Evolutionary conservation across 2,329 filamentous ascomycete genomes (phyloP), one percentile per base, ranked within the genome.

Genomic region (Colletotrichum navitas): DNA sequence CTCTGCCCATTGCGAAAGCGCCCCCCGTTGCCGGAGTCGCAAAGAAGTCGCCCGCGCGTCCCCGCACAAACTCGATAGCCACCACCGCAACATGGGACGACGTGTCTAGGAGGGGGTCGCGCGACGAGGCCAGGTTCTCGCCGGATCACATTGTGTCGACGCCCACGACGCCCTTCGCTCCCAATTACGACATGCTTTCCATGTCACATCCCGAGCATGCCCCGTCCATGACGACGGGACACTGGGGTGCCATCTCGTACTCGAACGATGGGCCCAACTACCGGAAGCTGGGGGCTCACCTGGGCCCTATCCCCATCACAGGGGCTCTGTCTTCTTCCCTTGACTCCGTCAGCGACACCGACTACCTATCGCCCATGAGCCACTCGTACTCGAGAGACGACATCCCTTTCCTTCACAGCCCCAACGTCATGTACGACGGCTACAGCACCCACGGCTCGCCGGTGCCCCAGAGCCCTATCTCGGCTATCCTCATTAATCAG

Each of bases 1-100:
- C 95, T 68, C 85, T 97, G 69, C 90, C 90, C 70, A 87, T 92
- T 73, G 90, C 89, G 67, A 90, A 90, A 79, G 83, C 88, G 12
- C 86, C 88, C 29, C 88, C 88, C 0, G 87, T 89, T 76, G 80
- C 84, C 54, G 83, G 81, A 61, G 81, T 84, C 67, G 77, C 80
- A 63, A 89, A 88, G 81, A 87, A 87, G 79, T 78, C 85, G 16
- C 77, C 78, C 16, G 76, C 82, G 16, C 82, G 86, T 63, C 78
- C 82, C 29, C 81, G 86, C 68, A 83, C 86, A 52, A 84, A 82
- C 77, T 86, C 87, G 45, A 79, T 79, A 62, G 79, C 80, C 47
- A 78, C 78, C 51, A 73, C 80, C 36, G 79, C 79, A 69, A 80
- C 82, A 60, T 85, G 83, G 84, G 79, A 83, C 52, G 82, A 83